phyloP scores from a whole-genome alignment of 352 stramenopile species.

The Globisporangium cederbergense region DNA sequence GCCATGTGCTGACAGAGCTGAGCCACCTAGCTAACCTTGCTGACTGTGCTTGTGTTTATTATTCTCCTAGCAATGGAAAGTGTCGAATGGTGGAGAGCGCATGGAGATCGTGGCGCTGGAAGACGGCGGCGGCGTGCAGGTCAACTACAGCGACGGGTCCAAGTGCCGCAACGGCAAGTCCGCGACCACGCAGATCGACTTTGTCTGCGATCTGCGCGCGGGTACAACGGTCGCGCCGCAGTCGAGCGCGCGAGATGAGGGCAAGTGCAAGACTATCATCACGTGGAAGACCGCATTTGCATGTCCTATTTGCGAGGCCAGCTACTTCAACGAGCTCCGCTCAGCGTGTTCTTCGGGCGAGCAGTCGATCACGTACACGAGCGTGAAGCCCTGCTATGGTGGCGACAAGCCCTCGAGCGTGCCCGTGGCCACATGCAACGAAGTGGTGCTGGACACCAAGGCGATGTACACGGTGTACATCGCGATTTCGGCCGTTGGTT shows the following conservation, averaged over 20 bases:
- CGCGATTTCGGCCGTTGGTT: slow-evolving; percentile 51
- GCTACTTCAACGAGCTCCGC: slow-evolving; percentile 62
- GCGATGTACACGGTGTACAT: slow-evolving; percentile 73
- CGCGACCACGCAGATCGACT: slow-evolving; percentile 55
- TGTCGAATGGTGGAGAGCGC: slow-evolving; percentile 54
- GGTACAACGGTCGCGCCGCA: slow-evolving; percentile 43
- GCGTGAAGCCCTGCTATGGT: slow-evolving; percentile 59
- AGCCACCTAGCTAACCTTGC: not conserved
- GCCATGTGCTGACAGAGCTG: not conserved
- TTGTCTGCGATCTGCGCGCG: slow-evolving; percentile 66
- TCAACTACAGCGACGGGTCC: slow-evolving; percentile 50
- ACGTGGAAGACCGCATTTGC: slow-evolving; percentile 70
- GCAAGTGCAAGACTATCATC: slow-evolving; percentile 52
- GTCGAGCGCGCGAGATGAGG: slow-evolving; percentile 31
- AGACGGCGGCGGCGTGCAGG: slow-evolving; percentile 56
- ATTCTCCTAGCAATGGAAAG: slow-evolving; percentile 55
- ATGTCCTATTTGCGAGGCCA: slow-evolving; percentile 59
- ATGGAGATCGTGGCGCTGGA: slow-evolving; percentile 56
- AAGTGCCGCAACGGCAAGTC: slow-evolving; percentile 43
- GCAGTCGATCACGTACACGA: slow-evolving; percentile 59
- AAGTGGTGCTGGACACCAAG: slow-evolving; percentile 68
- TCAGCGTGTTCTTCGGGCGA: slow-evolving; percentile 53
- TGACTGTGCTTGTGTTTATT: not conserved
- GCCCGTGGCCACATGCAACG: slow-evolving; percentile 57
- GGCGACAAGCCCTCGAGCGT: slow-evolving; percentile 36